Evolutionary conservation across 2,329 filamentous ascomycete species (phyloP), one percentile per base, ranked within the genome.

Genomic region (Xylaria hypoxylon): DNA sequence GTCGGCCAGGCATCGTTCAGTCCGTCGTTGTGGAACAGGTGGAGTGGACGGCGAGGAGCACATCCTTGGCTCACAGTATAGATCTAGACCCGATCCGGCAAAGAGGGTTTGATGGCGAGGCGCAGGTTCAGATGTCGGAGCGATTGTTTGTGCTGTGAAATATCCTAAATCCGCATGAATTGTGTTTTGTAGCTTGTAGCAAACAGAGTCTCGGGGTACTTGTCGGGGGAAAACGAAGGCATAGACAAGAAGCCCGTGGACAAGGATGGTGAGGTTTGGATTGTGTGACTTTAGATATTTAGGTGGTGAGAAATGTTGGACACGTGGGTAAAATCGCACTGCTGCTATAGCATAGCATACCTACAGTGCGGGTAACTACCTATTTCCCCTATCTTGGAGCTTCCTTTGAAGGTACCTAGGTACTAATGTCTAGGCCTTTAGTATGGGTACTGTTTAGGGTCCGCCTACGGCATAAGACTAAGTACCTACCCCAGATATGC

Each of bases 1-100:
- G 26, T 26, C 60, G 47, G 35, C 67, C 64, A 33, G 67, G 67
- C 67, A 69, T 69, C 19, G 24, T 64, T 62, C 52, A 33, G 47
- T 64, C 48, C 66, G 33, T 68, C 52, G 26, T 55, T 19, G 33
- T 44, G 22, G 48, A 59, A 51, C 45, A 22, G 45, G 22, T 38
- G 58, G 24, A 31, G 33, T 51, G 22, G 52, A 38, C 19, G 19
- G 35, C 28, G 40, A 24, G 33, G 40, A 67, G 56, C 13, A 45
- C 67, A 69, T 69, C 31, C 58, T 69, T 53, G 38, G 45, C 45
- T 51, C 51, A 2, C 17, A 33, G 57, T 51, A 50, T 40, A 33
- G 48, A 19, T 31, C 38, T 45, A 51, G 28, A 47, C 59, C 48
- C 35, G 42, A 38, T 51, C 15, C 22, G 47, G 22, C 7, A 13